phyloP scores from a whole-genome alignment of 2,329 filamentous ascomycete genomes.

The Pseudodiploospora longispora region DNA sequence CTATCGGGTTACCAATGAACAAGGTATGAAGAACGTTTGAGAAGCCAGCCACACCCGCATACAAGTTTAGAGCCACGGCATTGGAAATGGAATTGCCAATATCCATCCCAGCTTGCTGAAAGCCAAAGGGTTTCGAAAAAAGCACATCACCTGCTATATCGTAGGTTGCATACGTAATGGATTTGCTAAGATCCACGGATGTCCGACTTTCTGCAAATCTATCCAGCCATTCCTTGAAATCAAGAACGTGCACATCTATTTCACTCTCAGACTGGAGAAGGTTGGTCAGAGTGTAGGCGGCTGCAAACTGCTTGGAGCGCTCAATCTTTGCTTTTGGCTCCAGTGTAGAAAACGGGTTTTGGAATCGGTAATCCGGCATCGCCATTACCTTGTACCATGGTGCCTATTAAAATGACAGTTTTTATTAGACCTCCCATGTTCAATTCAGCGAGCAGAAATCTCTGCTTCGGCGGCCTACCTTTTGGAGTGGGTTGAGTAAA shows the following conservation, averaged over 20 bases:
- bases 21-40: constrained; percentile 16
- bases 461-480: neutral
- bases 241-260: constrained; percentile 5
- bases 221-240: constrained; percentile 4
- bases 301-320: constrained; percentile 6
- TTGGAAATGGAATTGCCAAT: constrained; percentile 23
- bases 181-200: constrained; percentile 9
- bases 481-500: constrained; percentile 4
- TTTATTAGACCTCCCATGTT: neutral
- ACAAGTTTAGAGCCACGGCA: constrained; percentile 9
- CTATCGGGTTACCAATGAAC: constrained; percentile 20
- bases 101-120: constrained; percentile 13
- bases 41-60: constrained; percentile 16
- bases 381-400: constrained; percentile 10
- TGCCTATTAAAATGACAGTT: neutral
- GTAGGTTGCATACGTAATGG: constrained; percentile 8
- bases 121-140: constrained; percentile 12
- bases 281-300: constrained; percentile 6
- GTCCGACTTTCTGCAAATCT: constrained; percentile 1
- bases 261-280: constrained; percentile 6
- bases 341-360: constrained; percentile 6
- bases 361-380: constrained; percentile 10
- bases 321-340: constrained; percentile 9
- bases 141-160: constrained; percentile 8
- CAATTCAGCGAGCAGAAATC: too few species aligned